Evolutionary conservation across 1,284 basidiomycete genomes (phyloP), one percentile per base, ranked within the genome.

Genomic region (Tilletia caries): DNA sequence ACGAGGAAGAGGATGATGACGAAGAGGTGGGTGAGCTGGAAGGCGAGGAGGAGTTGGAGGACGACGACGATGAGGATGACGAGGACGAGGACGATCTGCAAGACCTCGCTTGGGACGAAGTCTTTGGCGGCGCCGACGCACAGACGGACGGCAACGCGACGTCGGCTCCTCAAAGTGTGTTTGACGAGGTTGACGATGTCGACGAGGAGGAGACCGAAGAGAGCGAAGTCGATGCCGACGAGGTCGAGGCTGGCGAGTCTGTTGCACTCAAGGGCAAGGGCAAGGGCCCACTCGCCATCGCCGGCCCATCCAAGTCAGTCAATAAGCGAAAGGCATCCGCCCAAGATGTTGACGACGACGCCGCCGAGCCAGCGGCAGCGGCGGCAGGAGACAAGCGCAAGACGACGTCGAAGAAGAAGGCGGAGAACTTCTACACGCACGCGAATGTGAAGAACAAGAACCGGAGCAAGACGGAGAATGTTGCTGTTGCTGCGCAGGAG

Each of bases 71-170:
- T 0, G 74, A 73, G n/a, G 73, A 72, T 1, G 78, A 84, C 74
- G 75, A 82, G 72, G 81, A 78, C 3, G 70, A 73, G n/a, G 73
- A 74, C 25, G 76, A 74, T 54, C 75, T 82, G 6, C 74, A 90
- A 88, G 75, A 91, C 89, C 81, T 91, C 89, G 86, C 91, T 88
- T 88, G 95, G 93, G 88, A 95, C 89, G 84, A 88, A 86, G 65
- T 93, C 90, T 84, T 86, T 72, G 68, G 73, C 29, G 74, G 89
- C 80, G 85, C 85, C 66, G 10, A 41, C n/a, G n/a, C n/a, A n/a
- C n/a, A n/a, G n/a, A 86, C 86, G 23, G 69, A 73, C 75, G 70
- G 67, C 2, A 65, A 71, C 33, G 62, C 58, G 37, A 60, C 2
- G 68, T 67, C 15, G 68, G 43, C 25, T 29, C 34, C 64, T 54